Percentiles rank a stretch among this genome's conserved stretches.
Evolutionary conservation across 2,329 filamentous ascomycete species (phyloP).

Genomic region (Verticillium longisporum): DNA sequence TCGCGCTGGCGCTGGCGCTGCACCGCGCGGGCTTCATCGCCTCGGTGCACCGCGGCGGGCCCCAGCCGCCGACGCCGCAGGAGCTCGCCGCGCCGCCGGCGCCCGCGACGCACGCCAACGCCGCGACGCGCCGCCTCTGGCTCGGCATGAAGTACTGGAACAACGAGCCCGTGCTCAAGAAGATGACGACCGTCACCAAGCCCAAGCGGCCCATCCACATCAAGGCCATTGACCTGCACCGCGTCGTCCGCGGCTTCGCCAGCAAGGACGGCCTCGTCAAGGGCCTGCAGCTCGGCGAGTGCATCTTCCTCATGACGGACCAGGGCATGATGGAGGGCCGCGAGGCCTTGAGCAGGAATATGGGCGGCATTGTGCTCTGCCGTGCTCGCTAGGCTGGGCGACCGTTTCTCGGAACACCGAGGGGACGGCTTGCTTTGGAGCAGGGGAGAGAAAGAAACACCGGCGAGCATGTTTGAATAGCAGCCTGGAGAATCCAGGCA

Average conservation of each 20-base stretch:
- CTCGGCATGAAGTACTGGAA: conserved; percentile 87
- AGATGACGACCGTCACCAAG: conserved; percentile 62
- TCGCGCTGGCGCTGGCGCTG: conserved; percentile 66
- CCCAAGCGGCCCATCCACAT: conserved; percentile 67
- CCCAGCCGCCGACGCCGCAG: conserved; percentile 42
- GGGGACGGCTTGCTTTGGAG: no score
- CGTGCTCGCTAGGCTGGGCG: conserved; percentile 43
- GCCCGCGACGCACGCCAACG: conserved; percentile 61
- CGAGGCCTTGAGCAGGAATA: conserved; percentile 72
- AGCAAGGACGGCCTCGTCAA: conserved; percentile 61
- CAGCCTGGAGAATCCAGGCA: not conserved
- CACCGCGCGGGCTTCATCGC: conserved; percentile 79
- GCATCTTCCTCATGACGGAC: conserved; percentile 72
- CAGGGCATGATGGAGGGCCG: conserved; percentile 72
- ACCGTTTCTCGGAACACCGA: no score
- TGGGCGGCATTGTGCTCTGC: conserved; percentile 76
- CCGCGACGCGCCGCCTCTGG: conserved; percentile 73
- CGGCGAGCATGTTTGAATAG: not conserved
- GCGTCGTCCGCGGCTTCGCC: conserved; percentile 62
- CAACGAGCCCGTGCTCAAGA: conserved; percentile 68
- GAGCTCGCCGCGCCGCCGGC: conserved; percentile 43
- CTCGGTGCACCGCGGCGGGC: conserved; percentile 66
- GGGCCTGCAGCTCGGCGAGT: conserved; percentile 75
- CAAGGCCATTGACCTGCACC: conserved; percentile 52
- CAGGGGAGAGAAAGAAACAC: no score